A percentile compares a stretch with the other conserved stretches of the same genome.
Conservation (phyloP, 257 asterid species). For the Salvia hispanica region DNA sequence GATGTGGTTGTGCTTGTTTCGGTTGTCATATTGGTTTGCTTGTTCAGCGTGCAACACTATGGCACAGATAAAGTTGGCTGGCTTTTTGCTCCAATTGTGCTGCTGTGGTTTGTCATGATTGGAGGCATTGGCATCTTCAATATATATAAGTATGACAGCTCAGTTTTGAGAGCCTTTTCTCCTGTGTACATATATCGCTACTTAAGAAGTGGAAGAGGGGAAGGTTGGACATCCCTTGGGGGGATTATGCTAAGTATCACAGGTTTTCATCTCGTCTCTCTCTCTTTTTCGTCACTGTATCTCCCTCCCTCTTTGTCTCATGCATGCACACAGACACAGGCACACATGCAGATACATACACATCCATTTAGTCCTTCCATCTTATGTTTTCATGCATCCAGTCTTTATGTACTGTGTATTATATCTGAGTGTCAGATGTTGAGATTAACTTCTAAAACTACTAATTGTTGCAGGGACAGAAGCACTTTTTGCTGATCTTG, state of each 20-base stretch:
- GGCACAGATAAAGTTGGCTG: conserved; percentile 90
- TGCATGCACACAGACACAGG: background rate
- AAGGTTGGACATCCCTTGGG: conserved; percentile 78
- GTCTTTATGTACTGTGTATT: background rate
- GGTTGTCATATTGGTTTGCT: conserved; percentile 70
- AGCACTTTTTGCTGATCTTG: conserved; percentile 83
- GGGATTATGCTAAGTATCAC: conserved; percentile 94
- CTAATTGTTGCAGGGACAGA: conserved; percentile 59
- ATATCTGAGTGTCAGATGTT: conserved; percentile 6
- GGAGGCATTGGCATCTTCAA: conserved; percentile 87
- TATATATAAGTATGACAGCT: conserved; percentile 61
- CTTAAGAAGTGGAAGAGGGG: conserved; percentile 52
- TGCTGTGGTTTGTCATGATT: conserved; percentile 81
- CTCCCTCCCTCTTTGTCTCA: conserved; percentile 11
- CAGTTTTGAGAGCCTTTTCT: conserved; percentile 76
- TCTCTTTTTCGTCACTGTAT: background rate
- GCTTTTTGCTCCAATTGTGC: conserved; percentile 87
- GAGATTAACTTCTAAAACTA: conserved; percentile 24
- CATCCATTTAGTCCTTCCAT: background rate
- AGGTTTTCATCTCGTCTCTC: conserved; percentile 45
- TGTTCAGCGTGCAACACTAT: conserved; percentile 83
- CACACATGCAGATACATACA: background rate
- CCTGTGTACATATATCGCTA: conserved; percentile 75
- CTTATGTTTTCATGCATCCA: background rate
- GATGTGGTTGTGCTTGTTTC: conserved; percentile 77